phyloP scores from a whole-genome alignment of 768 basidiomycete species.

The Sporobolomyces roseus region DNA sequence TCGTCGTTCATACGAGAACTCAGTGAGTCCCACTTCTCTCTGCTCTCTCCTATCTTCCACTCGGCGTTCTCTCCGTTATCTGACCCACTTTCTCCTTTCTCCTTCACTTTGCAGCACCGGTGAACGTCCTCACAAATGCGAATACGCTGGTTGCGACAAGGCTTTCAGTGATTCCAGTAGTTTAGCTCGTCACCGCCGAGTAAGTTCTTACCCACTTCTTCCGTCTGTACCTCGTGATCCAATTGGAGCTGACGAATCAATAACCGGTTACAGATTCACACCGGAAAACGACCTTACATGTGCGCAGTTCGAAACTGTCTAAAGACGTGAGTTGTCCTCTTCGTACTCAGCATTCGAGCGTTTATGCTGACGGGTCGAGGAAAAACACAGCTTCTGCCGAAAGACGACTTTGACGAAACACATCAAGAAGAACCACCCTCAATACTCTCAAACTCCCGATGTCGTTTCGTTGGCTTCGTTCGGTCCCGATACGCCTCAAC shows the following conservation, averaged over 20 bases:
- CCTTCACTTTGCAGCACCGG: slow-evolving; percentile 54
- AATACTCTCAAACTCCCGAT: slow-evolving; percentile 25
- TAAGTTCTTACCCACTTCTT: no score
- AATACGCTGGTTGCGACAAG: slow-evolving; percentile 66
- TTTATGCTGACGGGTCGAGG: background rate
- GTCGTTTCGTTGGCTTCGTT: slow-evolving; percentile 21
- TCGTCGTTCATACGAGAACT: slow-evolving; percentile 81
- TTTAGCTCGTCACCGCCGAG: slow-evolving; percentile 83
- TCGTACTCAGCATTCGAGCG: no score
- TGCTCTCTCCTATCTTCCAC: background rate
- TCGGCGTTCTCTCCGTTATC: no score
- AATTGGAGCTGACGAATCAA: no score
- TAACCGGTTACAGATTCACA: slow-evolving; percentile 46
- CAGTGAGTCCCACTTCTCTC: slow-evolving; percentile 54
- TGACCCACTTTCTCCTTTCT: no score
- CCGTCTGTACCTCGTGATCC: no score
- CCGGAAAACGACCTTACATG: slow-evolving; percentile 50
- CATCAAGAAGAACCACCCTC: slow-evolving; percentile 46
- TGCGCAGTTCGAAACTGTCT: slow-evolving; percentile 46
- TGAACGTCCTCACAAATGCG: slow-evolving; percentile 86
- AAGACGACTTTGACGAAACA: slow-evolving; percentile 51
- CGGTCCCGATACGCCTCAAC: slow-evolving; percentile 5
- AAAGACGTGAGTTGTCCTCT: slow-evolving; percentile 43
- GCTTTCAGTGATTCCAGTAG: slow-evolving; percentile 88
- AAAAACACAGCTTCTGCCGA: slow-evolving; percentile 47